Evolutionary conservation across 2,329 filamentous ascomycete species (phyloP), one percentile per base, ranked within the genome.

Genomic region (Chlorencoelia australis): DNA sequence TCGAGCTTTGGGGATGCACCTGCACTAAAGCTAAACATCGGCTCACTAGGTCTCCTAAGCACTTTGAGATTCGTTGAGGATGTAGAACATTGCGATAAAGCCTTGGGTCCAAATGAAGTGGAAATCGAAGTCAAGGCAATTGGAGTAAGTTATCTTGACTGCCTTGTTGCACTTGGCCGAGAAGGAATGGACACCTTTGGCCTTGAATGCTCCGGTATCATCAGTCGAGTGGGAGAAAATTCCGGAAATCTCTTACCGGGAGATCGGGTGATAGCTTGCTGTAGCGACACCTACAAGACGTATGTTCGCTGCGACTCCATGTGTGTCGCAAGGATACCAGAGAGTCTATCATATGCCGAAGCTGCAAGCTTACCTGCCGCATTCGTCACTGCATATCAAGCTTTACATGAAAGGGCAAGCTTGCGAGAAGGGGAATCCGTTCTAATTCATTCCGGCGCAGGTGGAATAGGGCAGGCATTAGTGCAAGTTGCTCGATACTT

Each of bases 381-480:
- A 11, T 49, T 35, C 14, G 24, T 19, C 4, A 50, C 52, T 3
- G 46, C 49, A 4, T 39, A 38, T 20, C 39, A 52, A 36, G 37
- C 37, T 11, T 41, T 55, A 3, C 14, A 34, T 11, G 15, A 43
- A 14, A 13, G 47, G n/a, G 49, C 48, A 6, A 30, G 33, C 4
- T 8, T 52, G 4, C 22, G 26, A 14, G 14, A 26, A 14, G 37
- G 37, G 0, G 51, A 62, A 21, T 44, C 45, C 0, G 37, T 61
- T 1, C 37, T 62, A 15, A 52, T 62, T 0, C 59, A 60, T 30
- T 35, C 46, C 3, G 59, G 42, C 3, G 42, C 54, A 2, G 56
- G 57, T 5, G 53, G 44, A 2, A 31, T 58, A 5, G 59, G 59
- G 1, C 49, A 50, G 7, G 57, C 57, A 0, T 47, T 50, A 2